phyloP scores from a whole-genome alignment of 305 asterid species.

The Solanum hybrid region DNA sequence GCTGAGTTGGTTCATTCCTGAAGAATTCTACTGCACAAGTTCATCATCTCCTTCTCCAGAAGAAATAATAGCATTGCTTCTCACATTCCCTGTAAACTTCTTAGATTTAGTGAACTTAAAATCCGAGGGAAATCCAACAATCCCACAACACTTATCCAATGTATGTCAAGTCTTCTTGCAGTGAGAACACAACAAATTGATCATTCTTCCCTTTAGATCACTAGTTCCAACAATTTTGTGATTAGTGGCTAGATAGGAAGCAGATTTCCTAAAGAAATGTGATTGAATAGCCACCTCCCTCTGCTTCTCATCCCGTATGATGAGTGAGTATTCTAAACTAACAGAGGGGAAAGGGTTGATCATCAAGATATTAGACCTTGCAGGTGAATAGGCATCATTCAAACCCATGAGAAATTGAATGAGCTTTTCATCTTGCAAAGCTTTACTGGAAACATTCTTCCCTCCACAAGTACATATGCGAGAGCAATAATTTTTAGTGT shows the following conservation, averaged over 20 bases:
- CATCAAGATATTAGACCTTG: not conserved
- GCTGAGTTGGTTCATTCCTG: not conserved
- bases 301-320: not conserved
- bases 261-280: not conserved
- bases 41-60: not conserved
- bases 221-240: not conserved
- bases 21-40: not conserved
- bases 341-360: not conserved
- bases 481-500: not conserved
- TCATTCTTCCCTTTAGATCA: not conserved
- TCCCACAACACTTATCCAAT: not conserved
- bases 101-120: not conserved
- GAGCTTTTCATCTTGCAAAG: not conserved
- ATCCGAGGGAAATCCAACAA: not conserved
- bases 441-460: not conserved
- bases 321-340: not conserved
- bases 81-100: not conserved
- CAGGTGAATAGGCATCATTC: not conserved
- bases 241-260: not conserved
- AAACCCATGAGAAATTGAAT: not conserved
- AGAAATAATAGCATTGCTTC: not conserved
- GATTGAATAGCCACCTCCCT: not conserved
- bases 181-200: not conserved
- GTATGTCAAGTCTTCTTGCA: not conserved
- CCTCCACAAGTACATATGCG: not conserved